Evolutionary conservation across 768 basidiomycete genomes (phyloP).

Genomic region (Pisolithus orientalis): DNA sequence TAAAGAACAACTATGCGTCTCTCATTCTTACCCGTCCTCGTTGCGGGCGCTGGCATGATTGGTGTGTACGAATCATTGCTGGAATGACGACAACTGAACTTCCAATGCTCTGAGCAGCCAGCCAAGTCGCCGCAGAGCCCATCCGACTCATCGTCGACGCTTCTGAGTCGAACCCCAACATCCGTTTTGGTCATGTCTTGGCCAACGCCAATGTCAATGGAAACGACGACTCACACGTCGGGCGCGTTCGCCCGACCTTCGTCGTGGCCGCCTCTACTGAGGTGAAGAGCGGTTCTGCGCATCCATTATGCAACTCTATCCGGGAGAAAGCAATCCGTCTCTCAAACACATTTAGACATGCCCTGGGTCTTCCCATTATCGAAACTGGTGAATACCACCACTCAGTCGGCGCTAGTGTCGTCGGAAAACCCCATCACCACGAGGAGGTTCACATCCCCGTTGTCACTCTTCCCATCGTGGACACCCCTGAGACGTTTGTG

Average conservation of each 20-base stretch:
- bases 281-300: conserved; percentile 7
- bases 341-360: conserved; percentile 49
- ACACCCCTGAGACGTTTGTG: conserved; percentile 8
- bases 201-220: conserved; percentile 27
- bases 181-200: conserved; percentile 35
- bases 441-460: conserved; percentile 24
- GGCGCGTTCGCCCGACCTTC: conserved; percentile 10
- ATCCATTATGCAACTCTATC: conserved; percentile 31
- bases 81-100: not conserved
- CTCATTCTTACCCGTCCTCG: conserved; percentile 29
- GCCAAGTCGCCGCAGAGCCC: conserved; percentile 43
- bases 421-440: not conserved
- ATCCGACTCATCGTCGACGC: conserved; percentile 38
- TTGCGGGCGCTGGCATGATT: conserved; percentile 28
- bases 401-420: not conserved
- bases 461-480: conserved; percentile 19
- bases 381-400: conserved; percentile 15
- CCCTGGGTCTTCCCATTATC: conserved; percentile 49
- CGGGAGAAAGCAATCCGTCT: conserved; percentile 45
- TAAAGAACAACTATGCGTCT: conserved; percentile 29
- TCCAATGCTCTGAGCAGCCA: conserved; percentile 10
- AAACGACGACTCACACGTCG: conserved; percentile 19
- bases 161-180: conserved; percentile 24
- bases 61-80: conserved; percentile 16
- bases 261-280: conserved; percentile 6